Evolutionary conservation across 208 protist genomes (phyloP), one percentile per base, ranked within the genome.

Genomic region (Novymonas esmeraldas): DNA sequence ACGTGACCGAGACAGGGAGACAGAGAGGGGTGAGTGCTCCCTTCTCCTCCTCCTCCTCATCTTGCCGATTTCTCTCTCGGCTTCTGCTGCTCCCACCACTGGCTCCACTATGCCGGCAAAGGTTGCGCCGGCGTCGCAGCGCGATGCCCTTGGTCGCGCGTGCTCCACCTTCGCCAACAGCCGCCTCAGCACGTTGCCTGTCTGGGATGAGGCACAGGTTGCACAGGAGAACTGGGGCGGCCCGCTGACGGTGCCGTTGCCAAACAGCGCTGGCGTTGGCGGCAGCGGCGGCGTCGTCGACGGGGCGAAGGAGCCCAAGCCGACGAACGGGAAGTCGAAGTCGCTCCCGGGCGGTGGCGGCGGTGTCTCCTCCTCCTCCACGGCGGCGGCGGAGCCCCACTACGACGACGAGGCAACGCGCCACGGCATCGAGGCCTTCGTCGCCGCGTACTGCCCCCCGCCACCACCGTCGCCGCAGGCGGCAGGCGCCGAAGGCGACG

Each of bases 211-310:
- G 13, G 68, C 65, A 11, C 79, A 89, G 26, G 79, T 96, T 18
- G 72, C 77, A 34, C 81, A 84, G 38, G 87, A 96, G 55, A 89
- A 92, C 64, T 96, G 90, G 88, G 90, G 90, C 0, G 70, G 78
- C 20, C 26, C 48, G 26, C 67, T 95, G 6, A 39, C 44, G 2
- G 71, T 74, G 16, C 36, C 54, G 14, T n/a, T 39, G 18, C 13
- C 62, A 1, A 31, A 16, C 51, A 39, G 28, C 9, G 51, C 18
- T 52, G 26, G 5, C 13, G 64, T 36, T 11, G 64, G 18, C 29
- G 33, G 31, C 18, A 16, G 42, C 7, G 45, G 52, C 41, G 41
- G 22, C 6, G 64, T 26, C 10, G 31, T 44, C 4, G 62, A 70
- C 7, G 65, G 24, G 3, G 28, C 59, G 7, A 56, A 60, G 26